phyloP scores from a whole-genome alignment of 192 early-diverging fungal species.

The Coemansia sp. region DNA sequence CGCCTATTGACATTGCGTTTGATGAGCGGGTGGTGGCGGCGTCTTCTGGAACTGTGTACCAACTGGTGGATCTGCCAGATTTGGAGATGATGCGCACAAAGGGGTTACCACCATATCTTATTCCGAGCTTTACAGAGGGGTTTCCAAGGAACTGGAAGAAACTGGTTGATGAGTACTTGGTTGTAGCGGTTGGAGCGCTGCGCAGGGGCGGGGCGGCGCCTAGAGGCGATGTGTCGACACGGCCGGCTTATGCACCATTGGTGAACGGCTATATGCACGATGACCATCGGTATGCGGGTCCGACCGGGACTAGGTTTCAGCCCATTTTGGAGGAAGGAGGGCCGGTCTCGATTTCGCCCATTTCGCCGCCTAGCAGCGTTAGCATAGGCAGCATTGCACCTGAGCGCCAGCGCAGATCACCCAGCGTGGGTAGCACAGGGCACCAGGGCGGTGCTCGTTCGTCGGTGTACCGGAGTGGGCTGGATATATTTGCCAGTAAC shows the following conservation, averaged over 20 bases:
- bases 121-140: conserved; percentile 27
- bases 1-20: conserved; percentile 20
- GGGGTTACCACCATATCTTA: conserved; percentile 34
- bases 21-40: conserved; percentile 21
- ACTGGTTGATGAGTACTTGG: conserved; percentile 22
- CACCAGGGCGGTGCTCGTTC: neutral
- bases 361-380: conserved; percentile 1
- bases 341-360: neutral
- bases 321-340: neutral
- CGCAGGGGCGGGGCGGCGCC: neutral
- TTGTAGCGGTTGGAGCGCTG: neutral
- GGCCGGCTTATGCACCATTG: neutral
- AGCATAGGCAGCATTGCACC: neutral
- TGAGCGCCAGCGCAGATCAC: neutral
- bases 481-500: conserved; percentile 21
- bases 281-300: neutral
- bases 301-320: neutral
- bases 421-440: neutral
- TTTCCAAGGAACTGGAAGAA: conserved; percentile 36
- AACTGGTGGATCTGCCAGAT: conserved; percentile 27
- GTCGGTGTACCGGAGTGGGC: conserved; percentile 37
- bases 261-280: neutral
- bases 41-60: conserved; percentile 23
- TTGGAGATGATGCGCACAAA: conserved; percentile 30
- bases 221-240: conserved; percentile 10